A percentile compares a stretch with the other conserved stretches of the same genome.
Conservation (phyloP, 345 rosid genomes). For the Syzygium oleosum region DNA sequence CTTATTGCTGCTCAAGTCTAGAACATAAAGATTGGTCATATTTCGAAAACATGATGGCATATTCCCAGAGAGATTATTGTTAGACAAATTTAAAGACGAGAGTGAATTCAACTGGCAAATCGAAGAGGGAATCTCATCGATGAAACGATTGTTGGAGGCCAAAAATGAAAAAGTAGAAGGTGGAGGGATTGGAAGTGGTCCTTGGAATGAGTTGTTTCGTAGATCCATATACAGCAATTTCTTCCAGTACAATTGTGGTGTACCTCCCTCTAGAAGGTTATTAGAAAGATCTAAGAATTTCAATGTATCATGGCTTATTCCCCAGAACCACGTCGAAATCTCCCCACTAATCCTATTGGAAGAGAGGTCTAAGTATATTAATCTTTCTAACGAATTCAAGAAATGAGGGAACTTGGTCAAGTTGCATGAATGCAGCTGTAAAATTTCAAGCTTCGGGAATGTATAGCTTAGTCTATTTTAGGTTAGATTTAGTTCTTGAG, state of each 20-base stretch:
- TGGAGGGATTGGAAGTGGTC: background rate
- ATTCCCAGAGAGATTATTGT: background rate
- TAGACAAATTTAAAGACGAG: background rate
- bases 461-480: background rate
- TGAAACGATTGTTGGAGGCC: background rate
- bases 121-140: background rate
- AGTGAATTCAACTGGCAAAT: background rate
- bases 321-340: background rate
- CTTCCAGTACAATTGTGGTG: background rate
- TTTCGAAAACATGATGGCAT: background rate
- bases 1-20: background rate
- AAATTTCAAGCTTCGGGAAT: accelerated
- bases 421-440: accelerated
- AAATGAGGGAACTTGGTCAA: background rate
- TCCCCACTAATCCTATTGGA: background rate
- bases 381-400: background rate
- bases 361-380: background rate
- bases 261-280: background rate
- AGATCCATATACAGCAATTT: background rate
- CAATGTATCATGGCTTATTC: background rate
- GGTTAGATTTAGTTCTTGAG: too few species aligned
- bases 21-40: accelerated
- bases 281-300: background rate
- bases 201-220: background rate
- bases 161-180: background rate